Evolutionary conservation across 2,329 filamentous ascomycete species (phyloP).

Genomic region (Ceratocystis colombiana): DNA sequence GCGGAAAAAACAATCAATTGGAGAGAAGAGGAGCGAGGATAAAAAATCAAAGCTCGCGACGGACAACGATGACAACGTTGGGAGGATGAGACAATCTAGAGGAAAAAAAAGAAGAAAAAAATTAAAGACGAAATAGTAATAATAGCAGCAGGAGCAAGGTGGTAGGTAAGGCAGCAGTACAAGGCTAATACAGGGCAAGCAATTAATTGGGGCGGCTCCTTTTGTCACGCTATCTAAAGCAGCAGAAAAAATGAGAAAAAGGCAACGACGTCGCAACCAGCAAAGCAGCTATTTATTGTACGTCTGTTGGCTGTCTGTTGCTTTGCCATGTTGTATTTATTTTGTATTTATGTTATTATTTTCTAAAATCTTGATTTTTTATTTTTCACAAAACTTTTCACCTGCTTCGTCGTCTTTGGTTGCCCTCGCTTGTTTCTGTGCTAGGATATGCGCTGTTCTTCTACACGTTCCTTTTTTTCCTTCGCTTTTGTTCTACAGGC

Average conservation of each 20-base stretch:
- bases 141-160: not conserved
- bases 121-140: not conserved
- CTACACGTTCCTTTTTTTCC: constrained; percentile 7
- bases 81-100: constrained; percentile 14
- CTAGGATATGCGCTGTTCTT: constrained; percentile 13
- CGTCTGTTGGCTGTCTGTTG: not conserved
- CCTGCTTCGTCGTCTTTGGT: not conserved
- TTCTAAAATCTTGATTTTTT: no score
- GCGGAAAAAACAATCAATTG: constrained; percentile 13
- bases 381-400: not conserved
- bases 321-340: no score
- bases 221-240: not conserved
- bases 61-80: not conserved
- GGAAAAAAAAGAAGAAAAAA: not conserved
- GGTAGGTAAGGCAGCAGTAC: not conserved
- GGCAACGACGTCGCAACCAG: not conserved
- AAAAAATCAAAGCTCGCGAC: constrained; percentile 18
- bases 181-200: not conserved
- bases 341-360: no score
- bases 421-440: constrained; percentile 3
- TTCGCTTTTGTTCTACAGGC: not conserved
- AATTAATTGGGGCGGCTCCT: not conserved
- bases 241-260: not conserved
- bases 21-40: constrained; percentile 13
- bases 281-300: not conserved